Conservation (phyloP, 331 rosid species). For the Rhamnella rubrinervis region DNA sequence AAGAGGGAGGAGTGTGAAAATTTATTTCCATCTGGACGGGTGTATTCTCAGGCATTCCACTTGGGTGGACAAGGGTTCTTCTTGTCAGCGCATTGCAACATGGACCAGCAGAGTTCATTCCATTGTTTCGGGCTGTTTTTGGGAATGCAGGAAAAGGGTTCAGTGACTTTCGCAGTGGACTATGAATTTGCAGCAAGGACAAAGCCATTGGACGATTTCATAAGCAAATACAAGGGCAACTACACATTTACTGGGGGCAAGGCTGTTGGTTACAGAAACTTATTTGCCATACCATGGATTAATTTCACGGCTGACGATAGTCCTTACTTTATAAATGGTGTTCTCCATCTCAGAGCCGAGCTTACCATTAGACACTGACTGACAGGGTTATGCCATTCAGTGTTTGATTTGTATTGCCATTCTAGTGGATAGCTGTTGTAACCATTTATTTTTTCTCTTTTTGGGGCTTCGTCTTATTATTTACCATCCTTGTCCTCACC, state of each 20-base stretch:
- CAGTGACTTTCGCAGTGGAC: conserved; percentile 85
- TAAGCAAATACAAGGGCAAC: conserved; percentile 92
- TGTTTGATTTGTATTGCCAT: background rate
- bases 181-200: conserved; percentile 91
- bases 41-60: conserved; percentile 97
- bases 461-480: no score
- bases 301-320: conserved; percentile 84
- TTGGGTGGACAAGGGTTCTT: conserved; percentile 98
- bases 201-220: conserved; percentile 72
- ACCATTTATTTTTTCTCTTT: no score
- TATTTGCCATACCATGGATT: conserved; percentile 80
- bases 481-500: background rate
- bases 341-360: conserved; percentile 94
- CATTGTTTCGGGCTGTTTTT: conserved; percentile 91
- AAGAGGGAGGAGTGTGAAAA: conserved; percentile 85
- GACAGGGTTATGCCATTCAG: background rate
- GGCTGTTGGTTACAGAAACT: conserved; percentile 92
- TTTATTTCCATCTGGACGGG: conserved; percentile 81
- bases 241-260: conserved; percentile 95
- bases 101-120: conserved; percentile 94
- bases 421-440: background rate
- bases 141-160: conserved; percentile 98
- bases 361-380: conserved; percentile 74
- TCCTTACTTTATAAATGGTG: conserved; percentile 77
- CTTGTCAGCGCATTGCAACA: conserved; percentile 95